phyloP scores from a whole-genome alignment of 2,329 filamentous ascomycete species.

The Diplocarpon rosae region DNA sequence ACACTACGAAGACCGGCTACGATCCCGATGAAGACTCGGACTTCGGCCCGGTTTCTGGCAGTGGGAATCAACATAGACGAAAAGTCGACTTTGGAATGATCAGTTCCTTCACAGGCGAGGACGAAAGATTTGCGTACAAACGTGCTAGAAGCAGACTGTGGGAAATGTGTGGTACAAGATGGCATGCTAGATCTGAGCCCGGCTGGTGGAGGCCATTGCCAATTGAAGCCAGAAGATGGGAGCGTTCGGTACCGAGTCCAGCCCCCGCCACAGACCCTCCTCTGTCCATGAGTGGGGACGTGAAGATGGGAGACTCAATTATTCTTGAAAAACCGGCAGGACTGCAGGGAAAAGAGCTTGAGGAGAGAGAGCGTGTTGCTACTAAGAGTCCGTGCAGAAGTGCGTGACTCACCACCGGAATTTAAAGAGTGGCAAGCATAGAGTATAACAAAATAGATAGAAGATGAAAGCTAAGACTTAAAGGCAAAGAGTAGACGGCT shows the following conservation, averaged over 20 bases:
- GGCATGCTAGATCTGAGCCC: conserved; percentile 52
- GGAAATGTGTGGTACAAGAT: conserved; percentile 66
- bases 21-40: conserved; percentile 48
- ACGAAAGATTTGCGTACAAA: conserved; percentile 74
- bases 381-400: conserved; percentile 28
- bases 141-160: conserved; percentile 66
- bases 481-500: conserved; percentile 35
- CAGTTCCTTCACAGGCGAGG: conserved; percentile 63
- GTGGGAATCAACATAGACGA: conserved; percentile 30
- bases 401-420: conserved; percentile 36
- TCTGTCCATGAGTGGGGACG: conserved; percentile 25
- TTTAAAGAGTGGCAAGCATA: conserved; percentile 42
- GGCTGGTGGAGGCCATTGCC: conserved; percentile 62
- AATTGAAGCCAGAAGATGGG: conserved; percentile 55
- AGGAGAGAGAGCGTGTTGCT: conserved; percentile 15
- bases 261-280: neutral
- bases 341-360: conserved; percentile 23
- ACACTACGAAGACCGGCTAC: conserved; percentile 36
- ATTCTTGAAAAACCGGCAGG: conserved; percentile 36
- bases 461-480: conserved; percentile 41
- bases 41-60: conserved; percentile 32
- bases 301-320: conserved; percentile 31
- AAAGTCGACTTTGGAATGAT: conserved; percentile 53
- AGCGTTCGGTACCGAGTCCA: conserved; percentile 26
- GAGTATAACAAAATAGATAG: conserved; percentile 43